Evolutionary conservation across 1,284 basidiomycete genomes (phyloP).

Genomic region (Flammula alnicola): DNA sequence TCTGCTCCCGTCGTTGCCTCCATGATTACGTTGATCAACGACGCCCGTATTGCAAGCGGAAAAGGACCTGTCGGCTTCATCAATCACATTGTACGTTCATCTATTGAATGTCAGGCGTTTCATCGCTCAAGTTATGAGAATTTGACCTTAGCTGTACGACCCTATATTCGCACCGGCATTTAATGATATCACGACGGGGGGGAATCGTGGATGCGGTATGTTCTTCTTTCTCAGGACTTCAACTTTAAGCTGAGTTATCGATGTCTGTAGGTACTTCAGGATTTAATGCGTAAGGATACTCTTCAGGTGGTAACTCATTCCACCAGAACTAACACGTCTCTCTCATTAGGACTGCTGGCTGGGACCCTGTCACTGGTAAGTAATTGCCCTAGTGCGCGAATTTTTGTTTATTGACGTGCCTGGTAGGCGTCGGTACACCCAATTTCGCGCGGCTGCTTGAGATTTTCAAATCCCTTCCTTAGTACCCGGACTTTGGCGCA

Average conservation of each 20-base stretch:
- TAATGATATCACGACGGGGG: conserved; percentile 54
- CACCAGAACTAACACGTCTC: background rate
- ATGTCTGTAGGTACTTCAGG: conserved; percentile 29
- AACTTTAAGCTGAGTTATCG: background rate
- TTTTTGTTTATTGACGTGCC: background rate
- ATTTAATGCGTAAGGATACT: conserved; percentile 39
- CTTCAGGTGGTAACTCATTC: background rate
- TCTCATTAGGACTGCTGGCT: conserved; percentile 36
- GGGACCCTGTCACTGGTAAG: conserved; percentile 46
- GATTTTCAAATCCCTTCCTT: conserved; percentile 31
- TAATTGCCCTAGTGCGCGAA: conserved; percentile 22
- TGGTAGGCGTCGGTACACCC: conserved; percentile 38
- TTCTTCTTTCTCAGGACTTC: background rate
- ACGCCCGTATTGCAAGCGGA: conserved; percentile 44
- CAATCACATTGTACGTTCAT: conserved; percentile 41
- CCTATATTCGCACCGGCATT: conserved; percentile 42
- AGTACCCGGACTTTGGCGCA: background rate
- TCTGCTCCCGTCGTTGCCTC: conserved; percentile 46
- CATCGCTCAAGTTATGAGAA: background rate
- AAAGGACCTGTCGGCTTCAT: conserved; percentile 47
- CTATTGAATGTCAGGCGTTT: background rate
- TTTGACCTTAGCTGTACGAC: conserved; percentile 41
- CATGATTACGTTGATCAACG: conserved; percentile 53
- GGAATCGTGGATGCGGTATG: conserved; percentile 49
- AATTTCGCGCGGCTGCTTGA: conserved; percentile 32